phyloP scores from a whole-genome alignment of 805 yeast species.

The Schizosaccharomyces pombe region ASM294v3 CU329670.1:4284001-4284500 shows the following conservation, averaged over 20 bases:
- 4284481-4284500: neutral
- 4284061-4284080: slow-evolving; percentile 78
- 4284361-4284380: slow-evolving; percentile 15
- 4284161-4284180: slow-evolving; percentile 29
- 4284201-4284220: slow-evolving; percentile 88
- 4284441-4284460: slow-evolving; percentile 18
- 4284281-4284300: slow-evolving; percentile 59
- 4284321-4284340: slow-evolving; percentile 58
- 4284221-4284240: slow-evolving; percentile 47
- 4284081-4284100: slow-evolving; percentile 54
- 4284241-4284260: slow-evolving; percentile 41
- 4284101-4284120: slow-evolving; percentile 52
- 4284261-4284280: slow-evolving; percentile 41
- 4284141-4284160: slow-evolving; percentile 35
- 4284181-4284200: slow-evolving; percentile 78
- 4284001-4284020: slow-evolving; percentile 84
- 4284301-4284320: slow-evolving; percentile 41
- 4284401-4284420: slow-evolving; percentile 76
- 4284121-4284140: slow-evolving; percentile 38
- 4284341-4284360: slow-evolving; percentile 80
- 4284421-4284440: slow-evolving; percentile 18
- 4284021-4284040: slow-evolving; percentile 64
- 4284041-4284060: slow-evolving; percentile 48
- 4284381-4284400: slow-evolving; percentile 47
- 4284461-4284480: slow-evolving; percentile 2